Evolutionary conservation across 768 basidiomycete genomes (phyloP).

Genomic region (Hortiboletus flavorubellus): DNA sequence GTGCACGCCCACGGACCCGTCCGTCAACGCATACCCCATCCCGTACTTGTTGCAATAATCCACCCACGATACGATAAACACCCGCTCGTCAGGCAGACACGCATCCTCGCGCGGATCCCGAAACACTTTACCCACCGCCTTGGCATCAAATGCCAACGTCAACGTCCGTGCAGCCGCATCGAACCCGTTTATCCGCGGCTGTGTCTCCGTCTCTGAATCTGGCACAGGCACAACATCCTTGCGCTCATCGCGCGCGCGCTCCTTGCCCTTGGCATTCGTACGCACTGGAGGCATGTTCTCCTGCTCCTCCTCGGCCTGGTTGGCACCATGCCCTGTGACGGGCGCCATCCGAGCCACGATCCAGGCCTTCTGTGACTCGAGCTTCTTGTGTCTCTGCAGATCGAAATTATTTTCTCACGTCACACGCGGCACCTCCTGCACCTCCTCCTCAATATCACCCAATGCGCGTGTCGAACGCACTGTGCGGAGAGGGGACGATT

Average conservation of each 20-base stretch:
- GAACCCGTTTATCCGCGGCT: too few relatives aligned
- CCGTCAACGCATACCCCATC: slow-evolving; percentile 98
- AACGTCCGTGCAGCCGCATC: too few relatives aligned
- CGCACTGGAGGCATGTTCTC: slow-evolving; percentile 36
- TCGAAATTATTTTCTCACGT: slow-evolving; percentile 39
- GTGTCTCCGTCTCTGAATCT: too few relatives aligned
- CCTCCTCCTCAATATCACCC: slow-evolving; percentile 47
- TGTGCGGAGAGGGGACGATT: slow-evolving; percentile 51
- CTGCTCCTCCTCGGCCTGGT: slow-evolving; percentile 33
- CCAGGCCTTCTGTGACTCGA: slow-evolving; percentile 88
- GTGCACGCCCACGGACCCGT: slow-evolving; percentile 91
- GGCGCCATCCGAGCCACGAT: slow-evolving; percentile 95
- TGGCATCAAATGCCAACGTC: too few relatives aligned
- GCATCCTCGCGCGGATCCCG: too few relatives aligned
- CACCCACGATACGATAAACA: slow-evolving; percentile 98
- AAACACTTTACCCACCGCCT: too few relatives aligned
- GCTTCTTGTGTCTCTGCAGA: slow-evolving; percentile 58
- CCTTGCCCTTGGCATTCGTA: too few relatives aligned
- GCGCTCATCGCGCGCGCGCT: too few relatives aligned
- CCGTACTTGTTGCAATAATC: slow-evolving; percentile 99
- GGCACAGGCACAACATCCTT: too few relatives aligned
- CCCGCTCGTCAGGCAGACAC: slow-evolving; percentile 62
- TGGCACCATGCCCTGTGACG: slow-evolving; percentile 24
- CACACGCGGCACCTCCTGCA: slow-evolving; percentile 39
- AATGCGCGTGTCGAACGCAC: slow-evolving; percentile 39